These are phyloP conservation scores for Rhodofomes roseus DNA, from an alignment of 1,284 basidiomycete species.

Conservation along the genomic window DNA sequence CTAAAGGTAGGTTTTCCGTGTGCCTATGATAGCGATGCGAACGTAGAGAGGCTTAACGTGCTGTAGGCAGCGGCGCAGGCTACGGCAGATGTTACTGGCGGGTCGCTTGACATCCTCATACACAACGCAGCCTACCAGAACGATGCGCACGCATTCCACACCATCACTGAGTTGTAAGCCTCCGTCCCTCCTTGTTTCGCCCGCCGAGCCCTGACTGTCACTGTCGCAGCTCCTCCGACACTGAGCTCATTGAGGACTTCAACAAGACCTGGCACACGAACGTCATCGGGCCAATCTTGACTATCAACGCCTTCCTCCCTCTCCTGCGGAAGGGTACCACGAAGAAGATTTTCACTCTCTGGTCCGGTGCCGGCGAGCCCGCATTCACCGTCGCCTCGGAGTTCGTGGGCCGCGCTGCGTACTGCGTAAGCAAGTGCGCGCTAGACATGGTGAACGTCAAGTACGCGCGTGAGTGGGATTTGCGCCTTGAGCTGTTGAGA, in stretches of 20 bases:
- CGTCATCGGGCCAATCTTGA: constrained; percentile 29
- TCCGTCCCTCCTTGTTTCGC: background rate
- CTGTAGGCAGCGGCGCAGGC: constrained; percentile 14
- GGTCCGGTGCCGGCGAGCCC: constrained; percentile 12
- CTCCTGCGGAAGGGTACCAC: constrained; percentile 29
- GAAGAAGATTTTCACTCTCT: constrained; percentile 32
- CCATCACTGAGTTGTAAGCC: background rate
- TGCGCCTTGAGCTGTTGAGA: no score
- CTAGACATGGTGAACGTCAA: constrained; percentile 1
- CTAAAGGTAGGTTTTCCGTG: constrained; percentile 20
- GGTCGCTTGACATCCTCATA: constrained; percentile 31
- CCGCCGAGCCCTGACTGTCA: background rate
- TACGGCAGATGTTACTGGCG: constrained; percentile 24
- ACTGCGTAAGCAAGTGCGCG: background rate
- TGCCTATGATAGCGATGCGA: no score
- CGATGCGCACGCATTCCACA: background rate
- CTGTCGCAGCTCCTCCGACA: background rate
- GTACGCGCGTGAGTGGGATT: background rate
- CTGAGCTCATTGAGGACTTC: background rate
- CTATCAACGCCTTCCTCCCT: constrained; percentile 31
- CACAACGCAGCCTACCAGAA: constrained; percentile 25
- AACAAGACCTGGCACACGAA: constrained; percentile 18
- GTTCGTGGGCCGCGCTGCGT: background rate
- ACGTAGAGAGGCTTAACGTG: background rate
- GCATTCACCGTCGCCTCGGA: background rate